Evolutionary conservation across 306 rosid genomes (phyloP).

Genomic region (Arachis stenosperma): DNA sequence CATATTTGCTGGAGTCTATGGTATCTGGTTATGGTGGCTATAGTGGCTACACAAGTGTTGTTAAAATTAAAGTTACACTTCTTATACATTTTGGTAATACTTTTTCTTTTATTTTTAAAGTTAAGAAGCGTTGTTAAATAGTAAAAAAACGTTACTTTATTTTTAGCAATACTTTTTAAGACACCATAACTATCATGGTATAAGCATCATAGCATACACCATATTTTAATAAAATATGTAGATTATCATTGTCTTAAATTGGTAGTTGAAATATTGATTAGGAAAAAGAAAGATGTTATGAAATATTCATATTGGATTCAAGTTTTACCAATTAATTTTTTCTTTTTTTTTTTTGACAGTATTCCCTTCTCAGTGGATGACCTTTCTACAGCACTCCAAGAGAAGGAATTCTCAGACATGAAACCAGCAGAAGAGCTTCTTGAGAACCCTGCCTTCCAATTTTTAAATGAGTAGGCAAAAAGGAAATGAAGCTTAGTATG

Average conservation of each 20-base stretch:
- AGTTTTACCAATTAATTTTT: slow-evolving; percentile 15
- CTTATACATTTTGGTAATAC: too few relatives aligned
- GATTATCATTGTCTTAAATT: background rate
- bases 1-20: background rate
- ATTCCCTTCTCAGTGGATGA: slow-evolving; percentile 98
- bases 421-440: slow-evolving; percentile 83
- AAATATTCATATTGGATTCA: slow-evolving; percentile 3
- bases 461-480: slow-evolving; percentile 83
- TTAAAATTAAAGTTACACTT: too few relatives aligned
- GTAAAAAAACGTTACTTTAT: too few relatives aligned
- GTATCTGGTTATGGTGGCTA: too few relatives aligned
- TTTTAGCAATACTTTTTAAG: too few relatives aligned
- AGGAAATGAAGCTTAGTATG: slow-evolving; percentile 39
- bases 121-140: too few relatives aligned
- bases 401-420: slow-evolving; percentile 86
- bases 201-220: too few relatives aligned
- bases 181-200: too few relatives aligned
- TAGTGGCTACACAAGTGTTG: too few relatives aligned
- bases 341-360: slow-evolving; percentile 52
- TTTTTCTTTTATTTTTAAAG: too few relatives aligned
- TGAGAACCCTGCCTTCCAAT: slow-evolving; percentile 88
- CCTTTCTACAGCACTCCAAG: slow-evolving; percentile 81
- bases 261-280: slow-evolving; percentile 6
- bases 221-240: slow-evolving; percentile 7
- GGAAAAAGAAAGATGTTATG: slow-evolving; percentile 5